phyloP scores from a whole-genome alignment of 371 early-diverging fungal species.

The Lichtheimia corymbifera region DNA sequence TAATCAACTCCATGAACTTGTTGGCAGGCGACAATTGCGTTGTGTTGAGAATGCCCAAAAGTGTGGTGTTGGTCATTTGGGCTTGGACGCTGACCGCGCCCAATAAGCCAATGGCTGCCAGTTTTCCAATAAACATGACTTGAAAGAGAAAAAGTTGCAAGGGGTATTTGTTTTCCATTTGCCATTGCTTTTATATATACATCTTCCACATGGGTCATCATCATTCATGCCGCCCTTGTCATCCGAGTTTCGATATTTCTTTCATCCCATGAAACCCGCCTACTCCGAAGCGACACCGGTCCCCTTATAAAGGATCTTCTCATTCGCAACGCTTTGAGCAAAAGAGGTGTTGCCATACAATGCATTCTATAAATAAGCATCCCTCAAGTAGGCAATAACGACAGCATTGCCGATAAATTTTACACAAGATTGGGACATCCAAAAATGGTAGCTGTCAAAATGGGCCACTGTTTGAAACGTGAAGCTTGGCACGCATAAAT shows the following conservation, averaged over 20 bases:
- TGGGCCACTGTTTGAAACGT: too few relatives aligned
- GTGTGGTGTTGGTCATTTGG: conserved; percentile 22
- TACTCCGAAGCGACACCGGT: too few relatives aligned
- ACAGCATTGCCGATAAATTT: too few relatives aligned
- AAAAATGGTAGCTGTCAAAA: too few relatives aligned
- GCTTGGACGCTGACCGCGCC: conserved; percentile 13
- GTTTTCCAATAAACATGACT: conserved; percentile 12
- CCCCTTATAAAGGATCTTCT: too few relatives aligned
- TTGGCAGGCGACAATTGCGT: conserved; percentile 31
- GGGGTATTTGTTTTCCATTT: too few relatives aligned
- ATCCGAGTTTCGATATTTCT: not conserved
- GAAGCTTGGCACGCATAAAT: too few relatives aligned
- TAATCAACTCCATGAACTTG: conserved; percentile 25
- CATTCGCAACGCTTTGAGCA: too few relatives aligned
- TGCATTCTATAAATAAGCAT: too few relatives aligned
- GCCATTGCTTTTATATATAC: not conserved
- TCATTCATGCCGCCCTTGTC: not conserved
- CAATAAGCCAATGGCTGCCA: not conserved
- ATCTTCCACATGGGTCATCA: conserved; percentile 2
- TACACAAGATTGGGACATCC: too few relatives aligned
- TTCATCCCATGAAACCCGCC: not conserved
- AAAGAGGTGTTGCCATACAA: too few relatives aligned
- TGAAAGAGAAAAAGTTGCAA: not conserved
- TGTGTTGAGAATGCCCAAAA: conserved; percentile 31
- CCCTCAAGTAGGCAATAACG: too few relatives aligned